A percentile compares a stretch with the other conserved stretches of the same genome.
phyloP scores from a whole-genome alignment of 2,329 filamentous ascomycete genomes.

The Exophiala dermatitidis region DNA sequence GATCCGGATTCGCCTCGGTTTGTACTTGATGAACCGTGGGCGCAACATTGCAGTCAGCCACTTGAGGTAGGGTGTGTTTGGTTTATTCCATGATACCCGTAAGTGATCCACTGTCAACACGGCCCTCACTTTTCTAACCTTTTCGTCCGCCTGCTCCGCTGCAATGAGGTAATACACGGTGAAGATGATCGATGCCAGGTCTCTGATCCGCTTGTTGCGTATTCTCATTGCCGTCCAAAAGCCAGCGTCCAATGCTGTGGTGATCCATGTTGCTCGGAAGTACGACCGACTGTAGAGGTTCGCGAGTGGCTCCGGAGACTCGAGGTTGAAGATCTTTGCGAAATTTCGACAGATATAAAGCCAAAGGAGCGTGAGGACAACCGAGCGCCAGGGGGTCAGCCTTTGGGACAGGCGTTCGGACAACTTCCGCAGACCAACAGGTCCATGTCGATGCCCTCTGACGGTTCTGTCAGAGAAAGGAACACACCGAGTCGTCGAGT shows the following conservation, averaged over 20 bases:
- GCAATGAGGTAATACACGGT: constrained; percentile 86
- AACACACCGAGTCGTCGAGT: not conserved
- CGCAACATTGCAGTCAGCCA: constrained; percentile 66
- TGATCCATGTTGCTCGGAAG: constrained; percentile 93
- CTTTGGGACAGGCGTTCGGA: constrained; percentile 63
- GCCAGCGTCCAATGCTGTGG: constrained; percentile 87
- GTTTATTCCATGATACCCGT: constrained; percentile 91
- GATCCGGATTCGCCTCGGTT: constrained; percentile 75
- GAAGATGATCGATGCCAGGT: constrained; percentile 76
- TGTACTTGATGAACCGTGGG: constrained; percentile 71
- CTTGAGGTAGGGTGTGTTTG: constrained; percentile 74
- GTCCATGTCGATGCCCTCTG: constrained; percentile 76
- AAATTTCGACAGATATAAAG: constrained; percentile 91
- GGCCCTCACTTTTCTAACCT: constrained; percentile 82
- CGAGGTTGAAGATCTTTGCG: constrained; percentile 80
- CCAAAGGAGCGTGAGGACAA: constrained; percentile 80
- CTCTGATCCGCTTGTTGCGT: constrained; percentile 67
- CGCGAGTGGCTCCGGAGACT: constrained; percentile 85
- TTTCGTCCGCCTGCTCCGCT: constrained; percentile 91
- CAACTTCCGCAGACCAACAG: constrained; percentile 63
- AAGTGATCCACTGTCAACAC: constrained; percentile 86
- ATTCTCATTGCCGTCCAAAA: constrained; percentile 99
- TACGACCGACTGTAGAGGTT: constrained; percentile 90
- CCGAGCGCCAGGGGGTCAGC: constrained; percentile 82
- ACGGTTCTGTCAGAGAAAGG: constrained; percentile 18